Base-by-base conservation (phyloP, 345 rosid genomes). In the Acer negundo region DNA sequence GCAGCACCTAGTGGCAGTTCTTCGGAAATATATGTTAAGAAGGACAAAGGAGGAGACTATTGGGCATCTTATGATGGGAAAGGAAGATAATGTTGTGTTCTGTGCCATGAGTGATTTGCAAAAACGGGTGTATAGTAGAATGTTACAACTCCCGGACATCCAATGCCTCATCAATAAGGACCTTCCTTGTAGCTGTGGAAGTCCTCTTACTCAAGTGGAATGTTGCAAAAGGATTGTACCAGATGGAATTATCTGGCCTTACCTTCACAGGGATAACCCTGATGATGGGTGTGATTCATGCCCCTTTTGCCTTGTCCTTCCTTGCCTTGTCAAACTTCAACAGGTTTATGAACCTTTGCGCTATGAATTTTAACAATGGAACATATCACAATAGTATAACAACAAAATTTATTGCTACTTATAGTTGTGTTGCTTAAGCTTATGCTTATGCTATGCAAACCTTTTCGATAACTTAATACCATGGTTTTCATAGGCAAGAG, bases 41-140 rank as follows among this genome's bases (percentile, higher is more conserved):
- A 93, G 99, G 83, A 95, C 99, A 31, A 95, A 95, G 87, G 98
- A 91, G 78, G 97, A 93, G 85, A 93, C 99, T 23, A 95, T 95
- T 75, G 98, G 97, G 13, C 97, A 92, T 88, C 86, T 93, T 72
- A 87, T 95, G 99, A 87, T 93, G 97, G 99, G 99, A 70, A 95
- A 95, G 84, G 99, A 95, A 86, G 99, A 95, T 81, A 95, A 95
- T 74, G 97, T 92, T 10, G 93, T 95, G 23, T 95, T 95, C 69
- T 95, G 99, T 78, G 86, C 94, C 69, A 95, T 95, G 99, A 93
- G 99, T 65, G 92, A 89, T 80, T 72, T 95, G 79, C 97, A 94
- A 80, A 95, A 87, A 75, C 88, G 97, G 23, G 97, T 86, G 5
- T 95, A 94, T 78, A 81, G 79, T 73, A 89, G 99, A 90, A 91